These are phyloP conservation scores for Cinnamomum micranthum DNA, from an alignment of 164 flowering plant species.

Conservation along the genomic window DNA sequence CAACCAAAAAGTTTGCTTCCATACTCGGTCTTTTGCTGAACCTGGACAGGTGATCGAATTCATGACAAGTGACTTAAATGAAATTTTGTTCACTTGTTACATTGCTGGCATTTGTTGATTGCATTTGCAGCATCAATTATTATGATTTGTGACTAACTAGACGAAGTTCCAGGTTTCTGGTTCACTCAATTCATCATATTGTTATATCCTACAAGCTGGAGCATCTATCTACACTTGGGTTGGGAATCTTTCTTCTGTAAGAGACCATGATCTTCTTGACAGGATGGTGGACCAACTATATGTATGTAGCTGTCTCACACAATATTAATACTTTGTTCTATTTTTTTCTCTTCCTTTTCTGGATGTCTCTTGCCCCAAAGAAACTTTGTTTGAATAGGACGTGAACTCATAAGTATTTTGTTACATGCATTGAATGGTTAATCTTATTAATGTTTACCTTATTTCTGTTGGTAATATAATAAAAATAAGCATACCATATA, in stretches of 20 bases:
- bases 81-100: slow-evolving; percentile 1
- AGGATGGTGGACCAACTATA: slow-evolving; percentile 48
- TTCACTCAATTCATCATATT: slow-evolving; percentile 72
- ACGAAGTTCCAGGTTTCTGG: slow-evolving; percentile 46
- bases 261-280: slow-evolving; percentile 60
- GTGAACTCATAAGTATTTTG: too few relatives aligned
- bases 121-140: background rate
- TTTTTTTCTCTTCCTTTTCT: background rate
- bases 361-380: background rate
- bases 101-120: slow-evolving; percentile 6
- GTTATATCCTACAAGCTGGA: slow-evolving; percentile 62
- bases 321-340: background rate
- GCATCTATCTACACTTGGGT: slow-evolving; percentile 54
- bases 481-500: background rate
- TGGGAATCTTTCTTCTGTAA: slow-evolving; percentile 52
- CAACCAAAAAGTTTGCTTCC: background rate
- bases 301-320: slow-evolving; percentile 32
- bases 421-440: background rate
- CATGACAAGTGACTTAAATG: background rate
- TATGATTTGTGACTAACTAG: slow-evolving; percentile 1
- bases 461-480: background rate
- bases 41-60: background rate
- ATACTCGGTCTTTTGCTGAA: background rate
- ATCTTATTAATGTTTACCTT: background rate
- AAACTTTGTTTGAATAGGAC: background rate